Evolutionary conservation across 1,284 basidiomycete species (phyloP).

Genomic region (Apiotrichum montevideense): DNA sequence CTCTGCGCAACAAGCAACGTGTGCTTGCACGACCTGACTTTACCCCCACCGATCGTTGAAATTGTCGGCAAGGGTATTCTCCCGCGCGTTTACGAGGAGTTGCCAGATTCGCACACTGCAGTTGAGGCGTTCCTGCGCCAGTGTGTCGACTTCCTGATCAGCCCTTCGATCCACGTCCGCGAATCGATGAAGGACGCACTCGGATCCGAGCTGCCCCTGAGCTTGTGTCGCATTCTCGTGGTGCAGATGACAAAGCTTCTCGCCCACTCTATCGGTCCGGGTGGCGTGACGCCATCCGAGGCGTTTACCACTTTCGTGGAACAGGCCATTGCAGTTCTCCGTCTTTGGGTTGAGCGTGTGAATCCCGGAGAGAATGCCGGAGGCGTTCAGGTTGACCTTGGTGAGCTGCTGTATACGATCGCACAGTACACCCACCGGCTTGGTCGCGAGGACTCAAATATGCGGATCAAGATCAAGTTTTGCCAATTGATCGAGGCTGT

Average conservation of each 20-base stretch:
- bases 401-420: conserved; percentile 59
- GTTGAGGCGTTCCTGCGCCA: conserved; percentile 62
- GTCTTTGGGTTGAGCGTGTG: conserved; percentile 68
- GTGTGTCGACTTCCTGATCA: conserved; percentile 63
- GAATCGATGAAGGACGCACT: conserved; percentile 73
- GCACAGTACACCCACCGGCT: conserved; percentile 63
- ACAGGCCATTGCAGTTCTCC: conserved; percentile 64
- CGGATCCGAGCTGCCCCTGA: conserved; percentile 67
- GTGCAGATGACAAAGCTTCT: conserved; percentile 61
- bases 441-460: conserved; percentile 51
- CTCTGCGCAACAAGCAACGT: conserved; percentile 68
- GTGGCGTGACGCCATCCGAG: conserved; percentile 53
- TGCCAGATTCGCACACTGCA: conserved; percentile 53
- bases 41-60: conserved; percentile 47
- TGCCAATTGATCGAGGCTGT: conserved; percentile 66
- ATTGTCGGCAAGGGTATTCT: conserved; percentile 59
- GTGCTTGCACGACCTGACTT: conserved; percentile 48
- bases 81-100: conserved; percentile 62
- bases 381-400: conserved; percentile 62
- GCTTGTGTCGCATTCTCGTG: conserved; percentile 61
- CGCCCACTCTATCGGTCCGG: conserved; percentile 27
- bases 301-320: conserved; percentile 64
- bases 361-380: conserved; percentile 56
- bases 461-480: conserved; percentile 68
- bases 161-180: conserved; percentile 59